Percentiles rank a stretch among this genome's conserved stretches.
Conservation (phyloP, 1,284 basidiomycete genomes). For the Trametes sp. region DNA sequence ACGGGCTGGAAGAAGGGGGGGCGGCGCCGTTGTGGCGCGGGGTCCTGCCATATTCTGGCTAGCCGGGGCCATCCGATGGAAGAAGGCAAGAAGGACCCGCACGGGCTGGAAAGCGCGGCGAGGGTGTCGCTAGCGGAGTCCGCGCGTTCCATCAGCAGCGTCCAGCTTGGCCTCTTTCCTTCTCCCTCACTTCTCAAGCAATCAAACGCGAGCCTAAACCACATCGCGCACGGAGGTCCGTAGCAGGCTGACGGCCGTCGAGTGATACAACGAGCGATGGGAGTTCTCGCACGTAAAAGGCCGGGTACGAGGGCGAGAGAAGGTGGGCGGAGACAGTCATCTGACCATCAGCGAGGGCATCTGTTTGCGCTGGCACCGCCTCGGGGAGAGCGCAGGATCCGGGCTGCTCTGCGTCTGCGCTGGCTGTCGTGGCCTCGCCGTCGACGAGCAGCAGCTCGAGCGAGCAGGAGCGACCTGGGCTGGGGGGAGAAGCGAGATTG, state of each 20-base stretch:
- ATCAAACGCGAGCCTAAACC: conserved; percentile 7
- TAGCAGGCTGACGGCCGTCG: not conserved
- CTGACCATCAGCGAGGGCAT: conserved; percentile 15
- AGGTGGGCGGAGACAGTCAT: conserved; percentile 5
- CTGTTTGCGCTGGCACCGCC: conserved; percentile 8
- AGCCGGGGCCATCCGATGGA: not conserved
- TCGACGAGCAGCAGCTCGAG: not conserved
- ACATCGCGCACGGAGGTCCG: not conserved
- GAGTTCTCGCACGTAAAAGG: conserved; percentile 12
- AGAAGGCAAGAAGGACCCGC: not conserved
- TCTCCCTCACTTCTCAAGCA: not conserved
- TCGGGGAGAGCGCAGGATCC: not conserved
- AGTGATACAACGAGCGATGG: conserved; percentile 12
- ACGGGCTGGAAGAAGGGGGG: not conserved
- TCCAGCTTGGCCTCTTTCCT: not conserved
- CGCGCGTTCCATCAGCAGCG: conserved; percentile 9
- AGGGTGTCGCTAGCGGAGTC: not conserved
- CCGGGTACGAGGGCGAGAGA: not conserved
- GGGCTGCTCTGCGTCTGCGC: too few species aligned
- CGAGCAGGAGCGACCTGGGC: not conserved
- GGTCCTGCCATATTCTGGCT: not conserved
- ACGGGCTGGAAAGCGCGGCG: not conserved
- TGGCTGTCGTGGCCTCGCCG: too few species aligned
- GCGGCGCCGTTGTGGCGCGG: conserved; percentile 3
- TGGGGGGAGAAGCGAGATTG: conserved; percentile 2